phyloP scores from a whole-genome alignment of 2,329 filamentous ascomycete genomes.

The Neobulgaria alba region DNA sequence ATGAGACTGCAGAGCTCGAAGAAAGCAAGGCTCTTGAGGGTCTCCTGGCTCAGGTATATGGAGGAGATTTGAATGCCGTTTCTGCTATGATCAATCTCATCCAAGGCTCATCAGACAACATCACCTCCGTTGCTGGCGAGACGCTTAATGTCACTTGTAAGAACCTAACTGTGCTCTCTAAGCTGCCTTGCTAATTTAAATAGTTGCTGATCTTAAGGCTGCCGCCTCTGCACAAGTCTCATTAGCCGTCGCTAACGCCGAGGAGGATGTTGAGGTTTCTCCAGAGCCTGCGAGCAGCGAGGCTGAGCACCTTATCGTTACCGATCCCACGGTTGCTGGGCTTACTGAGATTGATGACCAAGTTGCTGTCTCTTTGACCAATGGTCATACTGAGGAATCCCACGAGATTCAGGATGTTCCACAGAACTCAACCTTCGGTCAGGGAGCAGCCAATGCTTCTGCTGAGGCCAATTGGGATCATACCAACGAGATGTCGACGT shows the following conservation, averaged over 20 bases:
- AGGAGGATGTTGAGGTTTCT: constrained; percentile 23
- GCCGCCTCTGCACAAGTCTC: constrained; percentile 44
- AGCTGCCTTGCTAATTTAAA: constrained; percentile 19
- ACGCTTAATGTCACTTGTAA: constrained; percentile 63
- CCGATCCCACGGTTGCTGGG: constrained; percentile 58
- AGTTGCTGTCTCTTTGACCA: constrained; percentile 32
- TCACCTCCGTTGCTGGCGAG: constrained; percentile 56
- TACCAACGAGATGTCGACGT: constrained; percentile 27
- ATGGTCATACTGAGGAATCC: constrained; percentile 36
- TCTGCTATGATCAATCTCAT: constrained; percentile 70
- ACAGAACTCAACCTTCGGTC: constrained; percentile 42
- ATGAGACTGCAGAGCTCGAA: constrained; percentile 51
- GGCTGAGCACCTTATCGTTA: constrained; percentile 33
- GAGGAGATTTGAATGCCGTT: constrained; percentile 67
- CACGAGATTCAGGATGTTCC: constrained; percentile 32
- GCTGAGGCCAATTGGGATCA: constrained; percentile 59
- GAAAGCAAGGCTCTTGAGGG: constrained; percentile 78
- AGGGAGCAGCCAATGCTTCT: constrained; percentile 49
- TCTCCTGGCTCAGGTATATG: constrained; percentile 69
- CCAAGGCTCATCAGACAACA: constrained; percentile 58
- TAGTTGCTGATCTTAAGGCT: constrained; percentile 52
- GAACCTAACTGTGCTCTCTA: constrained; percentile 24
- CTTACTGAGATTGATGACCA: constrained; percentile 57
- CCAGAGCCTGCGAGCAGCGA: constrained; percentile 23
- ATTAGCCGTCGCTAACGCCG: constrained; percentile 28